Evolutionary conservation across 371 early-diverging fungal species (phyloP).

Genomic region (Lichtheimia ornata): DNA sequence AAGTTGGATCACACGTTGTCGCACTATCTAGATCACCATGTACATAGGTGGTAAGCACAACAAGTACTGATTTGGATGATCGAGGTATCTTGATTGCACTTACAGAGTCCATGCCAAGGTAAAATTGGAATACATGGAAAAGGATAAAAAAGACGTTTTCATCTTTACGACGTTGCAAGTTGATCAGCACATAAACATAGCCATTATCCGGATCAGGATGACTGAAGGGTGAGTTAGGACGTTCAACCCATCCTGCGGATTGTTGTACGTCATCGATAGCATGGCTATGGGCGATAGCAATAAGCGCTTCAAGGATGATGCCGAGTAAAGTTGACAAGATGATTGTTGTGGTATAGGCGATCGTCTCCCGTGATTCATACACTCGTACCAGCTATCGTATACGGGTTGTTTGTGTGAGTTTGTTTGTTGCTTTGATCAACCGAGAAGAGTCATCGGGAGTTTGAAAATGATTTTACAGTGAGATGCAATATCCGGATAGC

Average conservation of each 20-base stretch:
- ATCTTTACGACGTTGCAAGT: conserved; percentile 38
- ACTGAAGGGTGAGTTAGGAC: conserved; percentile 18
- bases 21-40: conserved; percentile 32
- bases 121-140: conserved; percentile 46
- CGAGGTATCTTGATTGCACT: neutral
- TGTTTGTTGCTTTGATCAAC: neutral
- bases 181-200: conserved; percentile 18
- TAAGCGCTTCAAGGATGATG: conserved; percentile 38
- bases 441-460: neutral
- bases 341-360: conserved; percentile 22
- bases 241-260: conserved; percentile 6
- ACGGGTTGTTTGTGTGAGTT: neutral
- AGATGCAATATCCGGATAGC: conserved; percentile 15
- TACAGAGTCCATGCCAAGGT: conserved; percentile 52
- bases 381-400: conserved; percentile 24
- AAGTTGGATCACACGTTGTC: conserved; percentile 52
- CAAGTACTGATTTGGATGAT: too few species aligned
- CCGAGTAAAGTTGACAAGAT: conserved; percentile 36
- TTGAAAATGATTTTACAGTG: conserved; percentile 8
- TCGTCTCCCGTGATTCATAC: conserved; percentile 34
- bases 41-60: neutral
- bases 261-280: conserved; percentile 23
- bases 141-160: conserved; percentile 52
- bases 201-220: conserved; percentile 11
- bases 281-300: conserved; percentile 32